Base-by-base conservation (phyloP, 495 filamentous ascomycete species). In the Xylona heveae region DNA sequence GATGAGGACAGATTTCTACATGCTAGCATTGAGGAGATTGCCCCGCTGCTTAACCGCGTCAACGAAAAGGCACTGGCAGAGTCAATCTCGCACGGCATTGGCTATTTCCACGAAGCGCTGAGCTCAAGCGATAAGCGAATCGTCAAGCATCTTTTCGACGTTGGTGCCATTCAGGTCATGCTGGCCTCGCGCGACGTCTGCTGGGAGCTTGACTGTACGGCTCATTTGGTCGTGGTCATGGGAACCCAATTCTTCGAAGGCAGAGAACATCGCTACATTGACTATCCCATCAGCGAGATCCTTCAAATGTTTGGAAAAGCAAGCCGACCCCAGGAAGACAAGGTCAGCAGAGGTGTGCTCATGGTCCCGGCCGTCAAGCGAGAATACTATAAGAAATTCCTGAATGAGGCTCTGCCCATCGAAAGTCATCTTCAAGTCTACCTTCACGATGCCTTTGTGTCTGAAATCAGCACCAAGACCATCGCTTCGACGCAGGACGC, bases 231-330 rank as follows among this genome's bases (percentile, higher is more conserved):
- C 5, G 68, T 95, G 22, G 73, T 94, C 15, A 95, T 95, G 90
- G 82, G 81, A 14, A 99, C 90, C n/a, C 90, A 95, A 45, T 99
- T 82, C 52, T 99, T 84, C 35, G 88, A 99, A 39, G 88, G 88
- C 12, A 70, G 81, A 37, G 90, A 99, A 46, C 88, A 99, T 54
- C 75, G 88, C 14, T 99, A 99, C 52, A 74, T 95, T 39, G 88
- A 99, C 52, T 95, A 95, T 46, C 78, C 84, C 2, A 68, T 95
- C 38, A 84, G 75, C 45, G 88, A 99, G 47, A 64, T 99, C n/a
- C 58, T 99, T n/a, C 90, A 99, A 44, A 99, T 99, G 90, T 93
- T 94, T 38, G 88, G 88, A 42, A 90, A 82, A 49, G 81, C 88
- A 17, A 71, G 77, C 19, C 75, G 82, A 33, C 62, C 80, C 4